These are phyloP conservation scores for Botrytis aclada DNA, from an alignment of 2,329 filamentous ascomycete genomes.

Conservation along the genomic window DNA sequence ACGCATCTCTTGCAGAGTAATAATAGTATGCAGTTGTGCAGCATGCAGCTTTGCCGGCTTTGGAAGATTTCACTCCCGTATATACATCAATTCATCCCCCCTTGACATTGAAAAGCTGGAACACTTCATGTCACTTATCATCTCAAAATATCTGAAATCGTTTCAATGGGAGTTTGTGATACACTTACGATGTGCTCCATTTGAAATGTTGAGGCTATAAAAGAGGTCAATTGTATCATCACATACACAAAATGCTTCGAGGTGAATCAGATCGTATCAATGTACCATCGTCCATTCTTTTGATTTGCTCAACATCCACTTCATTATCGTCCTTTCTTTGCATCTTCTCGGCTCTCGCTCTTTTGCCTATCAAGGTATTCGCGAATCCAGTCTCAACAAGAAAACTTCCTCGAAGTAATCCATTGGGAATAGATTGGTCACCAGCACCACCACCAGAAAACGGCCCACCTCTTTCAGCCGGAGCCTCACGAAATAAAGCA, in stretches of 20 bases:
- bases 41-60: slow-evolving; percentile 5
- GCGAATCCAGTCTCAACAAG: not conserved
- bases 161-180: slow-evolving; percentile 6
- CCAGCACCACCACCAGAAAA: slow-evolving; percentile 59
- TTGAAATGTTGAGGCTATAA: slow-evolving; percentile 10
- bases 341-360: not conserved
- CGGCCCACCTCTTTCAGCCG: slow-evolving; percentile 56
- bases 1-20: not conserved
- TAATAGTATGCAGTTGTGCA: not conserved
- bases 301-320: not conserved
- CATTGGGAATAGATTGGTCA: slow-evolving; percentile 46
- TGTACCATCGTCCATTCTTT: not conserved
- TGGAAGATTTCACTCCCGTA: slow-evolving; percentile 5
- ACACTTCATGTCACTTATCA: slow-evolving; percentile 7
- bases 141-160: not conserved
- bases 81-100: slow-evolving; percentile 15
- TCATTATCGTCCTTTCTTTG: not conserved
- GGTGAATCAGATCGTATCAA: not conserved
- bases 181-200: not conserved
- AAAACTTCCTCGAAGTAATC: slow-evolving; percentile 7
- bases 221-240: slow-evolving; percentile 10
- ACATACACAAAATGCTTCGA: slow-evolving; percentile 19
- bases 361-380: not conserved
- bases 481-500: slow-evolving; percentile 56
- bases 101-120: slow-evolving; percentile 5